Conservation (phyloP, 805 yeast species). For the Debaryomyces hansenii region DNA sequence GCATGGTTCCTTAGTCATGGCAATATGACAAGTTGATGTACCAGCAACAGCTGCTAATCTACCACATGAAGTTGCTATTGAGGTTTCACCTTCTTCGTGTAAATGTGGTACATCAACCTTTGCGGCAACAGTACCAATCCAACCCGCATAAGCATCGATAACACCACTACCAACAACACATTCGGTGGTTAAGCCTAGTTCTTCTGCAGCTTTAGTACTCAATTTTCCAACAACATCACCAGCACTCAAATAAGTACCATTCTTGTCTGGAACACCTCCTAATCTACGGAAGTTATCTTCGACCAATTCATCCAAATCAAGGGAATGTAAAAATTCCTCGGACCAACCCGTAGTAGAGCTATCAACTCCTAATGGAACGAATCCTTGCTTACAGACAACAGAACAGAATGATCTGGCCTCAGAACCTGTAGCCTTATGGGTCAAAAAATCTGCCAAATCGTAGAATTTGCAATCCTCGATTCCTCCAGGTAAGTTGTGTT, state of each 20-base stretch:
- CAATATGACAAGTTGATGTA: slow-evolving; percentile 95
- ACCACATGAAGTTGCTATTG: slow-evolving; percentile 66
- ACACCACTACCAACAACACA: slow-evolving; percentile 94
- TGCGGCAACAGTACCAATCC: slow-evolving; percentile 98
- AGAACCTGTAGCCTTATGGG: slow-evolving; percentile 85
- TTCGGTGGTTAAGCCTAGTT: slow-evolving; percentile 75
- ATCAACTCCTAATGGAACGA: slow-evolving; percentile 90
- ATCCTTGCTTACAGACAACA: slow-evolving; percentile 93
- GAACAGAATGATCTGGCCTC: slow-evolving; percentile 90
- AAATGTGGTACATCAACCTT: slow-evolving; percentile 61
- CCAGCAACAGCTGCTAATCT: slow-evolving; percentile 98
- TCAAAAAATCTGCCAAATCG: slow-evolving; percentile 88
- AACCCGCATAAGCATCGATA: slow-evolving; percentile 97
- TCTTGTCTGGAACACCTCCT: slow-evolving; percentile 79
- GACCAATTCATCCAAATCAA: slow-evolving; percentile 75
- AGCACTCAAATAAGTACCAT: slow-evolving; percentile 77
- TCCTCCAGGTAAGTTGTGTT: slow-evolving; percentile 70
- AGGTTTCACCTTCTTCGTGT: slow-evolving; percentile 47
- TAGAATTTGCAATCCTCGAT: slow-evolving; percentile 73
- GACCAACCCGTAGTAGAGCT: slow-evolving; percentile 90
- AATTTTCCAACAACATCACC: slow-evolving; percentile 87
- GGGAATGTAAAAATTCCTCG: slow-evolving; percentile 61
- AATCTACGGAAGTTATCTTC: slow-evolving; percentile 74
- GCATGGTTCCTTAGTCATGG: slow-evolving; percentile 77
- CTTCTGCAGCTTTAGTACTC: slow-evolving; percentile 65